Evolutionary conservation across 257 asterid genomes (phyloP), one percentile per base, ranked within the genome.

Genomic region (Leonotis leonurus): DNA sequence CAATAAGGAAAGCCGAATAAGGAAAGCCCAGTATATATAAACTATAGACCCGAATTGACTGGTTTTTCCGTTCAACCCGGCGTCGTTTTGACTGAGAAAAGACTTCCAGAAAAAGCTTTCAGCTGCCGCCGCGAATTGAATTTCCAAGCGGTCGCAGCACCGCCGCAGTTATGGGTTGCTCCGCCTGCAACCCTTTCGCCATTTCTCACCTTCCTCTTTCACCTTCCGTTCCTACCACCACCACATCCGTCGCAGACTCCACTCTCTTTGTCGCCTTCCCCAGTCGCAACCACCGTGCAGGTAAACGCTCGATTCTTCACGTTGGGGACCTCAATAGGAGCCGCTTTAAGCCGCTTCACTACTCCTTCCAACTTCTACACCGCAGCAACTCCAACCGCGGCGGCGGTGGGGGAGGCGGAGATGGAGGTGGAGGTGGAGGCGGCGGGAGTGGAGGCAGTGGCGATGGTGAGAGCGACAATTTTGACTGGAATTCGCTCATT

Each of bases 151-250:
- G 60, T 45, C 76, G 35, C 32, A 70, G 44, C 35, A 9, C 6
- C 57, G 39, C 60, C 71, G 43, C 45, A 45, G 67, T 64, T 58
- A 87, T 87, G 95, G 77, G 66, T 62, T 67, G 75, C 73, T 65
- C 68, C 81, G 69, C 81, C 60, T 60, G 81, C 88, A 67, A 55
- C 73, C 51, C 54, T 17, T 61, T 62, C 69, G 50, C 67, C 61
- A 26, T 75, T 55, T 49, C 27, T 18, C 60, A 17, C 64, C 35
- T 16, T 24, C 50, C 56, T 55, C 62, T 46, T 24, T 65, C 72
- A 0, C 72, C 54, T 1, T 67, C 75, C 33, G 17, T 24, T 33
- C 41, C 53, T 65, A 9, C 75, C 67, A 3, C 72, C 62, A 7
- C 75, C 70, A 7, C 52, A 63, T 30, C 77, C 50, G 24, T 70